Conservation (phyloP, 148 eudicot species). For the Dysphania ambrosioides region DNA sequence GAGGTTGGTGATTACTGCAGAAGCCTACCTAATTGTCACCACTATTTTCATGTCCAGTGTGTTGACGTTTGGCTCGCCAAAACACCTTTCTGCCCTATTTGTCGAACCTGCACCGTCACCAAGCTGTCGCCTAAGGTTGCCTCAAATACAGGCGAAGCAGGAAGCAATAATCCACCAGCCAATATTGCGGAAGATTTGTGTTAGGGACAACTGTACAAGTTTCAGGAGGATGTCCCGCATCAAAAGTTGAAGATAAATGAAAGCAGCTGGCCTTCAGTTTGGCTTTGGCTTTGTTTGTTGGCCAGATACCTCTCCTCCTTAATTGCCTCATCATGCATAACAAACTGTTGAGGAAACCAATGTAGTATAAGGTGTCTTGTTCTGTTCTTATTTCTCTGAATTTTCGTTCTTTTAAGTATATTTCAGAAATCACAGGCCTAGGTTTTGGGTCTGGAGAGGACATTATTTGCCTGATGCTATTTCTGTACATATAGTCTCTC, state of each 20-base stretch:
- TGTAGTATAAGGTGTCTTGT: neutral
- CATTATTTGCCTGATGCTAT: neutral
- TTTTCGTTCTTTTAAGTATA: neutral
- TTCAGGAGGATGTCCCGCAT: neutral
- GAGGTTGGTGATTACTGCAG: constrained; percentile 58
- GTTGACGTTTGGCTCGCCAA: constrained; percentile 69
- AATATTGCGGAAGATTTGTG: constrained; percentile 1
- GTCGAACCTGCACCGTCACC: constrained; percentile 40
- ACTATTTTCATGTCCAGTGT: constrained; percentile 63
- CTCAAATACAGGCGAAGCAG: neutral
- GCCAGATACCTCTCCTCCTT: no score
- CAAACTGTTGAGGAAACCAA: neutral
- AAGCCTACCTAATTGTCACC: constrained; percentile 55
- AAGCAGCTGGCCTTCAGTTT: neutral
- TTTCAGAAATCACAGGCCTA: neutral
- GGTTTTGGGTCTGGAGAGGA: neutral
- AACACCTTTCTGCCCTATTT: constrained; percentile 58
- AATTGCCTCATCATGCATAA: neutral
- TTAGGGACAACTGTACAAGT: neutral
- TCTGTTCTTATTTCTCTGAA: no score
- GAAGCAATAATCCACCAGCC: neutral
- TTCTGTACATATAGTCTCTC: neutral
- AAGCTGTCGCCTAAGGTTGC: constrained; percentile 6
- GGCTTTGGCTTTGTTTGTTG: neutral
- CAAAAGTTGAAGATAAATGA: neutral